Conservation (phyloP, 768 basidiomycete species). For the Zangia roseola region DNA sequence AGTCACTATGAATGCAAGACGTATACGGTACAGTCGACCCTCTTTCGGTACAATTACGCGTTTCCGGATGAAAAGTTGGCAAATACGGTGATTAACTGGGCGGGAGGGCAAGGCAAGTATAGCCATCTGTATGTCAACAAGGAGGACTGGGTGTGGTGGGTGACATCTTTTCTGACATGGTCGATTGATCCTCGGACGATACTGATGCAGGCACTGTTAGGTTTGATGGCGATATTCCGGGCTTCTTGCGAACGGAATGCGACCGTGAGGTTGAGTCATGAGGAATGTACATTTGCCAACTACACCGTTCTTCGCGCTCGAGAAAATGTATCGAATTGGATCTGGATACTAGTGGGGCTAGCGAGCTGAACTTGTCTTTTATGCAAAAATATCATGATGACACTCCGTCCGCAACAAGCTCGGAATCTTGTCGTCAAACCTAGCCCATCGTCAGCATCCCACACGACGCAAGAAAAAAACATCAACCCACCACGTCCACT, state of each 20-base stretch:
- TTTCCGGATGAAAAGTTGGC: constrained; percentile 9
- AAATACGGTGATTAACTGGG: constrained; percentile 7
- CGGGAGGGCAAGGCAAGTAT: background rate
- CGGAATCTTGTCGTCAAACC: constrained; percentile 25
- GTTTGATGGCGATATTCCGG: constrained; percentile 23
- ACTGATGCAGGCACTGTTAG: background rate
- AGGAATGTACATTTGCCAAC: too few species aligned
- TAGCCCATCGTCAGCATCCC: background rate
- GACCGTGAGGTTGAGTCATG: too few species aligned
- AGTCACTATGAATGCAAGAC: background rate
- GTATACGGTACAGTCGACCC: constrained; percentile 10
- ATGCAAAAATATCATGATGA: too few species aligned
- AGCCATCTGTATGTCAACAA: background rate
- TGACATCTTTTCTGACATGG: background rate
- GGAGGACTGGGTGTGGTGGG: constrained; percentile 22
- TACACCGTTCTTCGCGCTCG: too few species aligned
- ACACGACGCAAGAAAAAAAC: background rate
- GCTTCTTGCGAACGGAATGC: constrained; percentile 1
- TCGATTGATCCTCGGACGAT: too few species aligned
- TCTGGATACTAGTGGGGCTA: too few species aligned
- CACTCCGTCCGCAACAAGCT: background rate
- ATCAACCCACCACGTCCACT: constrained; percentile 30
- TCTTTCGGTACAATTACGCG: constrained; percentile 28
- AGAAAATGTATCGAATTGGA: too few species aligned
- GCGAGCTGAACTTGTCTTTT: too few species aligned